phyloP scores from a whole-genome alignment of 208 protist genomes.

The Angomonas ambiguus region DNA sequence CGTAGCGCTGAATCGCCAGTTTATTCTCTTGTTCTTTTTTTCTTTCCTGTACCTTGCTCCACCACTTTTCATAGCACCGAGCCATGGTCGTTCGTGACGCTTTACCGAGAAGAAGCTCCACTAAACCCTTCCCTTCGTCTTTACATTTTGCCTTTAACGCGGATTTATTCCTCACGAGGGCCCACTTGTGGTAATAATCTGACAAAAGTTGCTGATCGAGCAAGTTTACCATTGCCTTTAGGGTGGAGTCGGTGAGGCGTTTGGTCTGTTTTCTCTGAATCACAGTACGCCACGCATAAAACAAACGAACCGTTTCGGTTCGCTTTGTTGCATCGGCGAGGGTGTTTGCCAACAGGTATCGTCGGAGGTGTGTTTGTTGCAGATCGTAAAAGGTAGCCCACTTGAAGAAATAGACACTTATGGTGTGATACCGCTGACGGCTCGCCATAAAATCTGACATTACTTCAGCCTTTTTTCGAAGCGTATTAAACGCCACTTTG shows the following conservation, averaged over 20 bases:
- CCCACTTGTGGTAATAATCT: background rate
- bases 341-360: conserved; percentile 31
- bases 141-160: background rate
- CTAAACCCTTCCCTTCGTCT: background rate
- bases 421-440: conserved; percentile 30
- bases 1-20: background rate
- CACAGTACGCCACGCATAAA: conserved; percentile 10
- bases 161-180: background rate
- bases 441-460: conserved; percentile 26
- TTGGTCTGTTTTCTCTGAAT: background rate
- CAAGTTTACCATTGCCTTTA: background rate
- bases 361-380: conserved; percentile 44
- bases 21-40: background rate
- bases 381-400: conserved; percentile 69
- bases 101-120: background rate
- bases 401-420: conserved; percentile 46
- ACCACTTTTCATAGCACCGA: conserved; percentile 29
- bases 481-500: conserved; percentile 12
- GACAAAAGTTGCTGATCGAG: background rate
- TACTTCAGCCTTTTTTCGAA: conserved; percentile 5
- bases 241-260: background rate
- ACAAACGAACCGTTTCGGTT: conserved; percentile 22
- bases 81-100: conserved; percentile 23
- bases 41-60: conserved; percentile 1
- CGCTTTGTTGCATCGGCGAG: conserved; percentile 44